Evolutionary conservation across 108 stramenopile species (phyloP), one percentile per base, ranked within the genome.

Genomic region (Skeletonema grethae): DNA sequence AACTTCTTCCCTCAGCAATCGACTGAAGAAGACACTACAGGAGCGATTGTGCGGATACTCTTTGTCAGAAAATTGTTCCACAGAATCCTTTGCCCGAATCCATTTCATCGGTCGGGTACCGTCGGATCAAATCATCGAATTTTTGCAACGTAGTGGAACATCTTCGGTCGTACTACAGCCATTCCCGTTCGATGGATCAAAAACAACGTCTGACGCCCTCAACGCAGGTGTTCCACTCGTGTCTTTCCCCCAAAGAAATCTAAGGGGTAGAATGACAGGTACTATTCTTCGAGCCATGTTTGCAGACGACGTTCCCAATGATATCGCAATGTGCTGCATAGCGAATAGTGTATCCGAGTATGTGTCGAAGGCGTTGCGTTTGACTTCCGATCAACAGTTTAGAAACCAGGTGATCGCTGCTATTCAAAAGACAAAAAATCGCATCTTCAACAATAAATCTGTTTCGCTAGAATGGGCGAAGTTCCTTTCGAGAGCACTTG

Each of bases 161-260:
- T n/a, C 41, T 43, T 79, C 87, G 16, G 82, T 89, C 9, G 25
- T 93, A 7, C 60, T 93, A 9, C 92, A 93, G 34, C 92, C 92
- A 1, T 91, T 89, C 25, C 92, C 92, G 2, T 93, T 93, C 46
- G 92, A 83, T 24, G 92, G 92, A 0, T 67, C 68, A 12, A 86
- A 85, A 46, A 93, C 92, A 1, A 72, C 89, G 3, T 83, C 84
- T 11, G 92, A 93, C 70, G 90, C 87, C 0, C 31, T 93, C 0
- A 36, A 56, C 4, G 53, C 86, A 16, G 85, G 82, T 8, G 36
- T 84, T 0, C 89, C 89, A 8, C 50, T 90, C 1, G 86, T 92
- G 16, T 69, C 84, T 7, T 80, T 87, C 68, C 85, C 88, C 4
- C 80, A 83, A n/a, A 29, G 10, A 11, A 82, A 86, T 45, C 61